A percentile compares a stretch with the other conserved stretches of the same genome.
Evolutionary conservation across 768 basidiomycete species (phyloP).

Genomic region (Phanerochaete carnosa): DNA sequence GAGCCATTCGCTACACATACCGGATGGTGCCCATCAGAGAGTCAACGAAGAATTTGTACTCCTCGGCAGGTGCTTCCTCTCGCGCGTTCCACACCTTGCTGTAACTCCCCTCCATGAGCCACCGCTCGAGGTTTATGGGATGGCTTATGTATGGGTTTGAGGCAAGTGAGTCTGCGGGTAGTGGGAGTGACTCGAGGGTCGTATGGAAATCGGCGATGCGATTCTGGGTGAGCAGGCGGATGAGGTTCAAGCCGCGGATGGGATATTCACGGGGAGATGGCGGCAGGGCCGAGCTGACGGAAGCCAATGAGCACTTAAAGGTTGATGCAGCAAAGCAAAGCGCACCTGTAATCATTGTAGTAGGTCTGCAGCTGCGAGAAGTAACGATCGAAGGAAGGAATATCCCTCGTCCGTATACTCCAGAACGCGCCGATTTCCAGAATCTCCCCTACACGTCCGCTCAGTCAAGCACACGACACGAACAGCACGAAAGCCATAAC

Average conservation of each 20-base stretch:
- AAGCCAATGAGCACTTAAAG: slow-evolving; percentile 7
- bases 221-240: slow-evolving; percentile 91
- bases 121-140: slow-evolving; percentile 89
- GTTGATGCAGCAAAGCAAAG: neutral
- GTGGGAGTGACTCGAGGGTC: slow-evolving; percentile 83
- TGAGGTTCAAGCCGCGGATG: slow-evolving; percentile 90
- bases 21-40: slow-evolving; percentile 92
- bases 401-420: slow-evolving; percentile 84
- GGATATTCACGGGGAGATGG: slow-evolving; percentile 85
- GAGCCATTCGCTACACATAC: slow-evolving; percentile 39
- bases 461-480: neutral
- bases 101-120: slow-evolving; percentile 99
- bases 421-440: slow-evolving; percentile 95
- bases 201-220: slow-evolving; percentile 98
- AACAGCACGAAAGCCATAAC: slow-evolving; percentile 24
- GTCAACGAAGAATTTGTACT: slow-evolving; percentile 93
- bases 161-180: slow-evolving; percentile 62
- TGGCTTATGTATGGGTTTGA: slow-evolving; percentile 76
- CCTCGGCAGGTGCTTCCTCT: slow-evolving; percentile 87
- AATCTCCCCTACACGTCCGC: slow-evolving; percentile 68
- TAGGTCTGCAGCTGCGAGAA: slow-evolving; percentile 88
- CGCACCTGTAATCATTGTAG: slow-evolving; percentile 80
- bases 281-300: slow-evolving; percentile 64
- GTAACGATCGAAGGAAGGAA: slow-evolving; percentile 93
- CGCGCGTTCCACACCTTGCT: slow-evolving; percentile 97